These are phyloP conservation scores for Capsicum rhomboideum DNA, from an alignment of 257 asterid species.

Conservation along the genomic window DNA sequence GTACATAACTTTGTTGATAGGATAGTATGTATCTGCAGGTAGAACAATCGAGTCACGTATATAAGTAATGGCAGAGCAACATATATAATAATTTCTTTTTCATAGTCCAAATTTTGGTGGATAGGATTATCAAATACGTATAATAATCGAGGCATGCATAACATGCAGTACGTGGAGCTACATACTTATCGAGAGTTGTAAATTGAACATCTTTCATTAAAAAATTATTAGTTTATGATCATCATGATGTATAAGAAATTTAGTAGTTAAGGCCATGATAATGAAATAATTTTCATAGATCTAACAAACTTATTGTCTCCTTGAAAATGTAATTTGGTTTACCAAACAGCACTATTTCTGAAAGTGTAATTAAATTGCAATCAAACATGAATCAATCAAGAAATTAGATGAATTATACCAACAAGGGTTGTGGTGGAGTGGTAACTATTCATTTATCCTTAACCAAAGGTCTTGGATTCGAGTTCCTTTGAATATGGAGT, in stretches of 20 bases:
- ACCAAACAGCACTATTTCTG: background rate
- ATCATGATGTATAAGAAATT: background rate
- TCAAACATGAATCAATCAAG: background rate
- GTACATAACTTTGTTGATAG: background rate
- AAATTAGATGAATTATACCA: too few species aligned
- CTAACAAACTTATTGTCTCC: background rate
- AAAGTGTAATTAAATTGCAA: background rate
- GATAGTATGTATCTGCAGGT: background rate
- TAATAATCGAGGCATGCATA: background rate
- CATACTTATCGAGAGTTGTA: background rate
- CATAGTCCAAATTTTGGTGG: accelerated
- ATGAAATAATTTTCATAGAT: background rate
- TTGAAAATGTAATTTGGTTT: background rate
- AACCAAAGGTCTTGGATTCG: too few species aligned
- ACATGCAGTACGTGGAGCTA: background rate
- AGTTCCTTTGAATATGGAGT: too few species aligned
- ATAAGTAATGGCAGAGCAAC: too few species aligned
- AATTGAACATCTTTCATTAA: background rate
- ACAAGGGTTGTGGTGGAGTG: too few species aligned
- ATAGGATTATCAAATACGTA: background rate
- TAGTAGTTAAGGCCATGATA: background rate
- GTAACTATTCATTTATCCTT: too few species aligned
- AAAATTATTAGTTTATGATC: background rate
- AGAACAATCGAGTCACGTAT: too few species aligned
- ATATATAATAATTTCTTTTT: too few species aligned